Conservation (phyloP, 495 filamentous ascomycete genomes). For the Penicillium ochrochloron region DNA sequence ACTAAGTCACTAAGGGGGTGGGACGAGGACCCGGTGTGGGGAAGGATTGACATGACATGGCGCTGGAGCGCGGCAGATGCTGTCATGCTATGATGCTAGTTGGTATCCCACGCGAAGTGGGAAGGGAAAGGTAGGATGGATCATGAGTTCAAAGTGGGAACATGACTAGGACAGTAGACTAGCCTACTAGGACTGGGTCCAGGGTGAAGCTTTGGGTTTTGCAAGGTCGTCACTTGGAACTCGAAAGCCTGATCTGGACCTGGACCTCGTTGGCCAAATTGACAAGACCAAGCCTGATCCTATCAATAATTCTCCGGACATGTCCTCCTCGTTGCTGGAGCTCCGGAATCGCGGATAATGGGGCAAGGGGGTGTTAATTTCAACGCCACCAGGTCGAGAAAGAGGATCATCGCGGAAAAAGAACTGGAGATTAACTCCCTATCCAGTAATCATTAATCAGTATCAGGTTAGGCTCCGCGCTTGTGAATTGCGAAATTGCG, state of each 20-base stretch:
- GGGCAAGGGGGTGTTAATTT: not conserved
- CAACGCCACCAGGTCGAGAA: not conserved
- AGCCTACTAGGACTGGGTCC: too few relatives aligned
- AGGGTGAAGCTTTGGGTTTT: not conserved
- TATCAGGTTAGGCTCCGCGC: not conserved
- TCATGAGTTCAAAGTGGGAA: not conserved
- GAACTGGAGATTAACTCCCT: not conserved
- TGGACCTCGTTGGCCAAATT: not conserved
- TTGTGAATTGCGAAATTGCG: not conserved
- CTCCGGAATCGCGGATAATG: not conserved
- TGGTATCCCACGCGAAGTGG: not conserved
- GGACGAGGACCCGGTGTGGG: slow-evolving; percentile 15
- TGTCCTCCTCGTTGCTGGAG: not conserved
- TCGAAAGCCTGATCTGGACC: not conserved
- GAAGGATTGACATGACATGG: slow-evolving; percentile 18
- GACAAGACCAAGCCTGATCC: not conserved
- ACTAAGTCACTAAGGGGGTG: not conserved
- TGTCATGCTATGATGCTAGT: not conserved
- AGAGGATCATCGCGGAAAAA: not conserved
- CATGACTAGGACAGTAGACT: not conserved
- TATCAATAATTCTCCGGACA: not conserved
- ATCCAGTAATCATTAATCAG: not conserved
- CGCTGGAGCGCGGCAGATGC: slow-evolving; percentile 8
- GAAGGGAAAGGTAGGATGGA: not conserved
- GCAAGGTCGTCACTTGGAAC: not conserved